Base-by-base conservation (phyloP, 1,284 basidiomycete genomes). In the Ustilago cynodontis region DNA sequence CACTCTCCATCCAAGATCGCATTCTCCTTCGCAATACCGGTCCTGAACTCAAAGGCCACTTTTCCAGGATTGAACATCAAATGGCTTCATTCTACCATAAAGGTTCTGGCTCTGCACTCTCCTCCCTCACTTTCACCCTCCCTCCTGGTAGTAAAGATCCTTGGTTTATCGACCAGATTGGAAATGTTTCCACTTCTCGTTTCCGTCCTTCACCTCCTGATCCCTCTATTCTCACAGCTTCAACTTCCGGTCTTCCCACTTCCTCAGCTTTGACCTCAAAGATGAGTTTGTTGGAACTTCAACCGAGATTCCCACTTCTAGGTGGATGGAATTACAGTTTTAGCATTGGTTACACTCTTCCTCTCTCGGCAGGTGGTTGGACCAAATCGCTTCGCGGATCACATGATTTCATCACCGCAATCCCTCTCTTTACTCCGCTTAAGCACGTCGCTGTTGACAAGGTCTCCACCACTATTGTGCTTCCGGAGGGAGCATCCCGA, bases 241-340 rank as follows among this genome's bases (percentile, higher is more conserved):
- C 57, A 5, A 39, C 33, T 13, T 49, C 47, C 1, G 58, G 49
- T 1, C 22, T 60, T 0, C 54, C 62, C 6, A 11, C 56, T 0
- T 33, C 35, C 7, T 2, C 49, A 0, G n/a, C 22, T 3, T 13
- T 63, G 1, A 29, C 57, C 18, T 58, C 50, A 14, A 74, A 78
- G 52, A 87, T 89, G 14, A 88, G 90, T 9, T 90, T 91, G 37
- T 81, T 85, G 3, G 94, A 98, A 81, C 85, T 99, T 51, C 89
- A 89, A 51, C 96, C 97, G 0, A 90, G 97, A 41, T 99, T 95
- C 86, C 97, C 97, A 9, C 83, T 99, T 28, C 87, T 98, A 70
- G 97, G 97, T 31, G 95, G 96, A 20, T 99, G 97, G 97, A 98
- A 98, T 86, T 99, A 97, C 87, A 91, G 89, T 47, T 99, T 96